A percentile compares a stretch with the other conserved stretches of the same genome.
These are phyloP conservation scores for Marasmius oreades DNA, from an alignment of 1,284 basidiomycete species.

Conservation along the genomic window DNA sequence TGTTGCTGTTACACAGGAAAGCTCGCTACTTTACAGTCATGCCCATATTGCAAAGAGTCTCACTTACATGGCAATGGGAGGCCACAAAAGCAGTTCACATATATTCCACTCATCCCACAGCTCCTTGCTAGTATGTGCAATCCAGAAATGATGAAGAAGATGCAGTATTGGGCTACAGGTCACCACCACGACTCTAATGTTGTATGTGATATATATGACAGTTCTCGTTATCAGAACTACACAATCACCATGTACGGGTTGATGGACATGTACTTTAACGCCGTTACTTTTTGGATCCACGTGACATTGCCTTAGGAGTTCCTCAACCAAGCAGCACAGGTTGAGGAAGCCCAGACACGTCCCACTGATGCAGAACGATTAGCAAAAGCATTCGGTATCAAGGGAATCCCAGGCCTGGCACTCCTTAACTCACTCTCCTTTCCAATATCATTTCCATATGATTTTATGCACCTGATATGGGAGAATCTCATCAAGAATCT, in stretches of 20 bases:
- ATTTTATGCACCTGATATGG: conserved; percentile 36
- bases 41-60: conserved; percentile 29
- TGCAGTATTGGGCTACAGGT: conserved; percentile 21
- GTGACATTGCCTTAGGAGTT: not conserved
- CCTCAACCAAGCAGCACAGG: not conserved
- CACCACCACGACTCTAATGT: conserved; percentile 5
- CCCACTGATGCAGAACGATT: not conserved
- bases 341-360: not conserved
- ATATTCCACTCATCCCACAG: conserved; percentile 32
- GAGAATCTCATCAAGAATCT: conserved; percentile 29
- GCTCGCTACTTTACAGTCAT: conserved; percentile 19
- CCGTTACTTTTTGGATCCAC: no score
- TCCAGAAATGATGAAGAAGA: conserved; percentile 15
- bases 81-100: conserved; percentile 23
- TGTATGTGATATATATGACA: no score
- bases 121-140: conserved; percentile 23
- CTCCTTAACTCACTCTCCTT: conserved; percentile 14
- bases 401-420: not conserved
- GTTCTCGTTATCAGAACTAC: no score
- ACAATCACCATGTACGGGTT: no score
- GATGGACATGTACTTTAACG: no score
- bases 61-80: conserved; percentile 18
- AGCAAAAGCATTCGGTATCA: conserved; percentile 2
- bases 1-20: conserved; percentile 31
- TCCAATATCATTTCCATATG: conserved; percentile 29